phyloP scores from a whole-genome alignment of 106 monocot genomes.

The Allium fistulosum region DNA sequence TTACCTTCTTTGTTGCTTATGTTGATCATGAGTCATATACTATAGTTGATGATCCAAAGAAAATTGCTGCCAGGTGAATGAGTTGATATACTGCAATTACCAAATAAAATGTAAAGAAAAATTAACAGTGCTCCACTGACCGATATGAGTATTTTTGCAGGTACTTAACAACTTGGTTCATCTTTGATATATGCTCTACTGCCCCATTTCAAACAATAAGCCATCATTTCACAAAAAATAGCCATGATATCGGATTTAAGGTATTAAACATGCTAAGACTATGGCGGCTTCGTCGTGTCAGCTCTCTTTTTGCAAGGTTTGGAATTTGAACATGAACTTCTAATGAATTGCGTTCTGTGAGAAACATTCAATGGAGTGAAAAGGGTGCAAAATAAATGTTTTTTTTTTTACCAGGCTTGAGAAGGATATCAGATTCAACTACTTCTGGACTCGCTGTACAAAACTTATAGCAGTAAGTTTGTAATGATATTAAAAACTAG shows the following conservation, averaged over 20 bases:
- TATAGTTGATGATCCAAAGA: constrained; percentile 48
- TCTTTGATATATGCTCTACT: constrained; percentile 60
- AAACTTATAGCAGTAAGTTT: constrained; percentile 24
- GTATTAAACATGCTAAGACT: constrained; percentile 61
- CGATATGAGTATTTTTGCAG: constrained; percentile 11
- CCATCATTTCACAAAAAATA: constrained; percentile 23
- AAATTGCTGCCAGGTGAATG: constrained; percentile 48
- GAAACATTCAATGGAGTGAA: background rate
- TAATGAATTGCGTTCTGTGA: too few species aligned
- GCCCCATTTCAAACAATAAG: constrained; percentile 52
- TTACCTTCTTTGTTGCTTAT: constrained; percentile 72
- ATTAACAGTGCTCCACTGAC: background rate
- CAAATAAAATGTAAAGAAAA: background rate
- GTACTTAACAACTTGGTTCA: constrained; percentile 63
- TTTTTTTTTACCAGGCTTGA: constrained; percentile 16
- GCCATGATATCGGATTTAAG: constrained; percentile 30
- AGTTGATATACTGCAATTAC: background rate
- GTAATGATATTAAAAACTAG: background rate
- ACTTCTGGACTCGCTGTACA: constrained; percentile 29
- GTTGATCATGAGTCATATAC: constrained; percentile 37
- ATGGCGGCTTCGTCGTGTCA: constrained; percentile 70
- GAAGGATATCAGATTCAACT: constrained; percentile 43
- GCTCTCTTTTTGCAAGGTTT: constrained; percentile 62
- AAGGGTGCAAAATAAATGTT: background rate
- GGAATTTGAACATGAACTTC: constrained; percentile 2